phyloP scores from a whole-genome alignment of 2,329 filamentous ascomycete genomes.

The Pseudocercospora fuligena region DNA sequence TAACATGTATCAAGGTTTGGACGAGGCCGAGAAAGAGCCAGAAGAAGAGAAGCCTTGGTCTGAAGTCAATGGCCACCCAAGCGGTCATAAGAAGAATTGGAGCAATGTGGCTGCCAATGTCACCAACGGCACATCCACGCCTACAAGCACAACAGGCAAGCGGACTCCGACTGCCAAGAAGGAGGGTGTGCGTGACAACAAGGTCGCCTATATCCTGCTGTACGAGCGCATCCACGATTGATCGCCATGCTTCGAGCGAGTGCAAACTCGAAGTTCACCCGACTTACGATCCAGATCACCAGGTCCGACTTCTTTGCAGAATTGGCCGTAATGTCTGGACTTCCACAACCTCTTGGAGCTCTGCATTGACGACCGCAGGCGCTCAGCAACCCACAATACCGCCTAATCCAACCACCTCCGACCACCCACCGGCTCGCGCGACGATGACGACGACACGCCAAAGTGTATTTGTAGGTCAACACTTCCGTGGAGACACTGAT shows the following conservation, averaged over 20 bases:
- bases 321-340: too few relatives aligned
- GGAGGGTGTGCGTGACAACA: constrained; percentile 78
- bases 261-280: not conserved
- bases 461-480: constrained; percentile 25
- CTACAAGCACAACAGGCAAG: constrained; percentile 54
- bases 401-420: not conserved
- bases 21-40: constrained; percentile 69
- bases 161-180: constrained; percentile 57
- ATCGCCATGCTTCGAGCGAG: not conserved
- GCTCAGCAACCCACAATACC: not conserved
- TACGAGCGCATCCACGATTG: constrained; percentile 64
- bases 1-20: constrained; percentile 75
- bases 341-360: too few relatives aligned
- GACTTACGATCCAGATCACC: not conserved
- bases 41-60: constrained; percentile 75
- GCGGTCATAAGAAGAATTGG: constrained; percentile 61
- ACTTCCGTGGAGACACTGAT: constrained; percentile 1
- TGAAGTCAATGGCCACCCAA: constrained; percentile 70
- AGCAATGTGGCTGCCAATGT: constrained; percentile 54
- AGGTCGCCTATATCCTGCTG: constrained; percentile 95
- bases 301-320: not conserved
- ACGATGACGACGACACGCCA: constrained; percentile 21
- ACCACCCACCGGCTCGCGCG: not conserved
- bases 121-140: constrained; percentile 63
- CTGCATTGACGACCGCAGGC: too few relatives aligned